Conservation (phyloP, 305 asterid species). For the Fraxinus xanthoxyloides region DNA sequence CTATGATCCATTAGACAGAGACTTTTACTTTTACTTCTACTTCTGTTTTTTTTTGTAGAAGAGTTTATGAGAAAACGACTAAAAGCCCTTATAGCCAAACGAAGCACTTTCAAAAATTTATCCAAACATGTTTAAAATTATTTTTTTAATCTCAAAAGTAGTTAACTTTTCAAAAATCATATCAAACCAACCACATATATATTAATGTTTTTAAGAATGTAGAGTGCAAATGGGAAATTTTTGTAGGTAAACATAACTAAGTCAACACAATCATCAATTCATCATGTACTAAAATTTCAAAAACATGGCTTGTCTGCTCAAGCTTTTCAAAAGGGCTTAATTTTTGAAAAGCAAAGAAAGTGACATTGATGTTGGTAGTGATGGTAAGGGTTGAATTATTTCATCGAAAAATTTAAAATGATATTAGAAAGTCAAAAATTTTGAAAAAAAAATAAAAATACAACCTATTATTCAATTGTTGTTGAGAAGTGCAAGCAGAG, state of each 20-base stretch:
- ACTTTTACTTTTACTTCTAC: no score
- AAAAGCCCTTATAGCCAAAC: neutral
- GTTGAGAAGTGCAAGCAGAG: neutral
- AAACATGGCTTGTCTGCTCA: constrained; percentile 26
- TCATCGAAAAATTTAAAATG: neutral
- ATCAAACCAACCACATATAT: neutral
- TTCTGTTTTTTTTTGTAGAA: neutral
- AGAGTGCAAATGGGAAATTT: constrained; percentile 19
- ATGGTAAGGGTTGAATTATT: neutral
- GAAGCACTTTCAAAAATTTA: neutral
- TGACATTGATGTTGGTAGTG: neutral
- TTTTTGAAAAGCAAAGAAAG: neutral
- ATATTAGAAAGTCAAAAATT: neutral
- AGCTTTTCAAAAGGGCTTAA: constrained; percentile 25
- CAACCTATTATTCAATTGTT: neutral
- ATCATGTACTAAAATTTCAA: constrained; percentile 23
- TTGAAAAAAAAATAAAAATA: neutral
- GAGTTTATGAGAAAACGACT: neutral
- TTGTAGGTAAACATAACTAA: constrained; percentile 22
- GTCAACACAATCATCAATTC: constrained; percentile 43
- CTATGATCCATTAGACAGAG: neutral
- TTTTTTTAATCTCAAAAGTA: no score
- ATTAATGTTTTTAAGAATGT: neutral
- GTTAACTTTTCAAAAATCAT: neutral
- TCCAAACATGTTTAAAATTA: neutral